Base-by-base conservation (phyloP, 2,329 filamentous ascomycete species). In the Falciphora oryzae region DNA sequence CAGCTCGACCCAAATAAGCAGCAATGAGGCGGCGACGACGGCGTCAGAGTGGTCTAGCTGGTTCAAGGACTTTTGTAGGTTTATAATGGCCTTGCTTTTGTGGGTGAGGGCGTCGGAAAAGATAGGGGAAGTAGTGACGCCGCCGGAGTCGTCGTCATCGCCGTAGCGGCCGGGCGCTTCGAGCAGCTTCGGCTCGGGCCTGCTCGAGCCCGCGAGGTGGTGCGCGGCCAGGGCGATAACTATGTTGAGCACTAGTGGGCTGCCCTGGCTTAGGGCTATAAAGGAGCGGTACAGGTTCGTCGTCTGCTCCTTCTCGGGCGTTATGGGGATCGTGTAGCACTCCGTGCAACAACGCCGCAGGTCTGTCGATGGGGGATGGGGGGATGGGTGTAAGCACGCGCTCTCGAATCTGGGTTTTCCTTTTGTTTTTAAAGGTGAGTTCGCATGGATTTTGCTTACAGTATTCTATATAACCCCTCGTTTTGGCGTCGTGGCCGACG, bases 1-100 rank as follows among this genome's bases (percentile, higher is more conserved):
- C 59, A 66, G 50, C 8, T 66, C 65, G 16, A 64, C 38, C 65
- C 63, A 64, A 14, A 64, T 64, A 5, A 66, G 63, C 18, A 66
- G 59, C 6, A 66, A 38, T 7, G 44, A 56, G 3, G 60, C 44
- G 7, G 62, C 65, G 10, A 66, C 59, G 22, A 64, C 60, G 8
- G 65, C 58, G 59, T 66, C 65, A 13, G 53, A 57, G 29, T 59
- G 53, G 59, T 64, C 63, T 1, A 35, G 35, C 22, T 64, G 57
- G 29, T 56, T 50, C n/a, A 66, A 32, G 6, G 59, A 59, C 32
- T 59, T 14, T 6, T 38, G 59, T 27, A 66, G 63, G 38, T 59
- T 50, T n/a, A 57, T 18, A 11, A 66, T 64, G 27, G 65, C 65
- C 53, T 64, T 62, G 32, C 56, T 57, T 29, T 62, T 60, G 60